Evolutionary conservation across 2,329 filamentous ascomycete genomes (phyloP), one percentile per base, ranked within the genome.

Genomic region (Aspergillus arachidicola): DNA sequence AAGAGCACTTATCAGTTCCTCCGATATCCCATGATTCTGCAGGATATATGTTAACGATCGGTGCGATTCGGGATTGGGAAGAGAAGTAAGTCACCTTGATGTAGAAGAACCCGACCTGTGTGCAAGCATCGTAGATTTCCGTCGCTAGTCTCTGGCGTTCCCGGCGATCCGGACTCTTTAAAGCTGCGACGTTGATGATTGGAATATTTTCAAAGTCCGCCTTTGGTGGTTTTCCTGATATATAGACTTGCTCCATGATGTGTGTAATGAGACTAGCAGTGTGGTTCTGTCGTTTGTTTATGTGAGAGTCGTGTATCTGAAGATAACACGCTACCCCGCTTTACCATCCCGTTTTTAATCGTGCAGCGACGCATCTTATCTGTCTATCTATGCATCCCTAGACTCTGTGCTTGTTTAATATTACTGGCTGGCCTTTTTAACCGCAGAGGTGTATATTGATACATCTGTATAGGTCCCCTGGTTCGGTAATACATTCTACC

Each of bases 61-160:
- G 7, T 26, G 9, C 1, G 14, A 1, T 14, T 1, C 1, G 9
- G 5, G 16, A n/a, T 6, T 14, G 6, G 12, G n/a, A 21, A 4
- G 21, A n/a, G 4, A 56, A 58, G 19, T 2, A 55, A 60, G 48
- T 30, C 63, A 72, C 63, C 61, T 78, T 72, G 62, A 79, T 69
- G 34, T 83, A 82, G 69, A 84, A 83, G 68, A 83, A 83, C 4
- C 82, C 80, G 46, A 80, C 62, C 68, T 75, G 26, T 71, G 79
- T 48, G 77, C 81, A 74, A 1, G 69, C 72, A 46, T 65, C 78
- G 9, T 79, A 75, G 19, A 84, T 76, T 50, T 80, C 70, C 14
- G 69, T 67, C 2, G 82, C 80, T 4, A 83, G 75, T 9, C 69
- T 69, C 55, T 77, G 69, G 1, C 81, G 78, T 19, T 79, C 76